Evolutionary conservation across 169 alveolate species (phyloP), one percentile per base, ranked within the genome.

Genomic region (Babesia caballi): DNA sequence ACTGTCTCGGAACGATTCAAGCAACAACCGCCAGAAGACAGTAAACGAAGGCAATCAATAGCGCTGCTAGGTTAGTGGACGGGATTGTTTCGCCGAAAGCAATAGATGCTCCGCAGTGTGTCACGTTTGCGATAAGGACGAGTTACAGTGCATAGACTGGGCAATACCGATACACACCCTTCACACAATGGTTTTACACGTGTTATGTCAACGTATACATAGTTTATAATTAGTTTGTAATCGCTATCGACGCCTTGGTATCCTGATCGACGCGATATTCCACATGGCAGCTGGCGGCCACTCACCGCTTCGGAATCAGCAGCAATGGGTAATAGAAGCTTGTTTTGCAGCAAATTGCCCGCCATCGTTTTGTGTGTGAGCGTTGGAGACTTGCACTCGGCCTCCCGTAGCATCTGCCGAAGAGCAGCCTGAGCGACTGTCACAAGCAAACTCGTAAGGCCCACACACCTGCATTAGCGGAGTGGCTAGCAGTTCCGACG

Each of bases 401-500:
- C 65, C 32, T 53, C 57, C 58, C 36, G n/a, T 14, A 67, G 25
- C 78, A 67, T 67, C 15, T 19, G 56, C 25, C 66, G 65, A 19
- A 67, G 54, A 0, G 54, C 57, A 1, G 11, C 23, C 66, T 63
- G 60, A 27, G n/a, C 38, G 4, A 6, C 0, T 3, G n/a, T 17
- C 11, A 19, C 12, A 11, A 12, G 52, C 7, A 11, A 32, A 4
- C 38, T 25, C 19, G n/a, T 0, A 15, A 4, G 30, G 21, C 19
- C 4, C 14, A 25, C 66, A 9, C 42, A 78, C 87, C 83, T 81
- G 88, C 63, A 81, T 51, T n/a, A 81, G 35, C 19, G 40, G 82
- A 8, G 88, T 81, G 17, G 88, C 52, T 30, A 81, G 32, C 38
- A 81, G 46, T 44, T 81, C 88, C 12, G 66, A 44, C 25, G 88